Evolutionary conservation across 768 basidiomycete genomes (phyloP), one percentile per base, ranked within the genome.

Genomic region (Steccherinum ochraceum): DNA sequence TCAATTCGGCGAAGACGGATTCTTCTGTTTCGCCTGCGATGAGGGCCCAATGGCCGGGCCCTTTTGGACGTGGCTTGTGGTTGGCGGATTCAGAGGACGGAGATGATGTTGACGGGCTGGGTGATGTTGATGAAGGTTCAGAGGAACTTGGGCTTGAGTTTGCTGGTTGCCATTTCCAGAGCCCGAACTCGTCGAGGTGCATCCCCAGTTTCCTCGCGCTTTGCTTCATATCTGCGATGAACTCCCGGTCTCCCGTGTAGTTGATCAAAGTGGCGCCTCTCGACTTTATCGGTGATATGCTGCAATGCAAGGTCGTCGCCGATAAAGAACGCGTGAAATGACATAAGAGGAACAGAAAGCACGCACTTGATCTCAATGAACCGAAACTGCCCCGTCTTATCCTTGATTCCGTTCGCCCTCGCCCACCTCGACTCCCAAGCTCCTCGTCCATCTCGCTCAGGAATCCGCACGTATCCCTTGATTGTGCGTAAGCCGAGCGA

Each of bases 181-280:
- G 66, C 12, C 85, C 86, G 54, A 71, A 77, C 56, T 82, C 80
- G 56, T 83, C 77, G 24, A 87, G 69, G 26, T 74, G 67, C 58
- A 84, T 56, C 13, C 76, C 77, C 2, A 70, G 57, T 41, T 65
- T 67, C 4, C 58, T 48, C 0, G 85, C 86, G 35, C 68, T 66
- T 19, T 56, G 60, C 25, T 70, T 69, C 1, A 79, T 52, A 40
- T 73, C 65, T 45, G 67, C 64, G 40, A 67, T 63, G 59, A 84
- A 83, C 21, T 71, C 69, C 0, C 45, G 40, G 58, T 84, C 81
- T 7, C 84, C 85, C 1, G 84, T 87, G 19, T 78, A 57, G 12
- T 69, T 56, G 26, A 87, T 65, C 23, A 78, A 64, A 0, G 79
- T 78, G 0, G 82, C 74, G 16, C 79, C 80, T 5, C 69, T 69